These are phyloP conservation scores for Pontederia crassipes DNA, from an alignment of 176 grass and related monocot species.

Conservation along the genomic window DNA sequence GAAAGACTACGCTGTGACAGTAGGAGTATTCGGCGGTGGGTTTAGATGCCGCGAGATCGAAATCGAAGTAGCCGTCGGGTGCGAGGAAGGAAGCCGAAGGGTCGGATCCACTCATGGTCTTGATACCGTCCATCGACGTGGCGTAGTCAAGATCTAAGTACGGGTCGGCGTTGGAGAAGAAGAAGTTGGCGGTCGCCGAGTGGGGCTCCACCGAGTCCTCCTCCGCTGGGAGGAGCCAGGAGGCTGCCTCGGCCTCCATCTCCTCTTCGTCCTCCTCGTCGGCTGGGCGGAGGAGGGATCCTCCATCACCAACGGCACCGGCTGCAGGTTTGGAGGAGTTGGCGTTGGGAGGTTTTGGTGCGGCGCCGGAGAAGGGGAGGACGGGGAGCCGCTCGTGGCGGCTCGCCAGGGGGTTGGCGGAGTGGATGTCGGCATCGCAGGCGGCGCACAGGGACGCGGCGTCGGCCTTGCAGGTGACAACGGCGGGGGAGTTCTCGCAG, in stretches of 20 bases:
- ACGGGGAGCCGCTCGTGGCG: slow-evolving; percentile 2
- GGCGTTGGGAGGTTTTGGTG: neutral
- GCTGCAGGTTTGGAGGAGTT: neutral
- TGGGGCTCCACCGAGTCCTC: too few relatives aligned
- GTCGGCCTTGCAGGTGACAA: slow-evolving; percentile 8
- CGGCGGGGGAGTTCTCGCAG: slow-evolving; percentile 1
- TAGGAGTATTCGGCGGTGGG: neutral
- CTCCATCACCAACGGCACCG: too few relatives aligned
- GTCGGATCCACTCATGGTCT: neutral
- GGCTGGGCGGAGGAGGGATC: too few relatives aligned
- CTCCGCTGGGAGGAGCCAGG: too few relatives aligned
- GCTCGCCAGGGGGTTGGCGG: slow-evolving; percentile 10
- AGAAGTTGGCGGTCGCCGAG: neutral
- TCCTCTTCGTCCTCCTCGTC: too few relatives aligned
- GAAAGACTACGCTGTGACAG: neutral
- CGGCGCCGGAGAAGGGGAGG: slow-evolving; percentile 2
- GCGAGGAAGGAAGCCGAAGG: neutral
- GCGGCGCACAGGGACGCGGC: slow-evolving; percentile 1
- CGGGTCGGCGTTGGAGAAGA: slow-evolving; percentile 6
- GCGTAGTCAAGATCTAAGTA: slow-evolving; percentile 6
- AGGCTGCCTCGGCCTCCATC: too few relatives aligned
- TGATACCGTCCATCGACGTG: neutral
- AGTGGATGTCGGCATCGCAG: slow-evolving; percentile 12
- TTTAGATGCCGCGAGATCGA: neutral
- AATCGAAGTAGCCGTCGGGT: neutral